Evolutionary conservation across 1,139 yeast species (phyloP).

Genomic region (Wickerhamiella infanticola): DNA sequence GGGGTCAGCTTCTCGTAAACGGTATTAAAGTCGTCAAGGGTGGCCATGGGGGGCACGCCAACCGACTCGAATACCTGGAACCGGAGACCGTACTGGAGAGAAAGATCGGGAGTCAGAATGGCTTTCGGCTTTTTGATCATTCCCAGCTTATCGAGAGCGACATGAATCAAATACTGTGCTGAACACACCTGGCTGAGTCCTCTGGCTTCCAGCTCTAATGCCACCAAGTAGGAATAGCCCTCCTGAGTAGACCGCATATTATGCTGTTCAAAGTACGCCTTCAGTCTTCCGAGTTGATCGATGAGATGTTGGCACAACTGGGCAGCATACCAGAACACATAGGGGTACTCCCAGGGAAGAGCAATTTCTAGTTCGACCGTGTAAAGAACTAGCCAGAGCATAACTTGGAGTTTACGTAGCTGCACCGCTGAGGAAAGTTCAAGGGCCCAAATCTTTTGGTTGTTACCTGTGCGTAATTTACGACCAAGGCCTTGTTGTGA

Average conservation of each 20-base stretch:
- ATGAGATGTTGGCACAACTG: constrained; percentile 36
- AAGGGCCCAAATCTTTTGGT: constrained; percentile 7
- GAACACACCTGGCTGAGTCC: constrained; percentile 27
- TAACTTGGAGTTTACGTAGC: constrained; percentile 45
- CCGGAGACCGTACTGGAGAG: constrained; percentile 46
- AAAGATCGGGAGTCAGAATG: constrained; percentile 29
- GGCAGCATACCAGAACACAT: constrained; percentile 54
- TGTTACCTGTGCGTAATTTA: neutral
- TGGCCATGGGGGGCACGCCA: constrained; percentile 59
- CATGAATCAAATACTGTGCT: constrained; percentile 28
- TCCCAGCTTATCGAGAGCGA: constrained; percentile 26
- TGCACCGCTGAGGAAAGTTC: constrained; percentile 60
- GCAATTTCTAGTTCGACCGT: constrained; percentile 71
- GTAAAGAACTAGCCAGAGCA: constrained; percentile 55
- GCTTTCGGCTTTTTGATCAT: constrained; percentile 24
- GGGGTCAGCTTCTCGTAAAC: constrained; percentile 5
- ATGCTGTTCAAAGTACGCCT: constrained; percentile 29
- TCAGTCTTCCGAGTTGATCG: constrained; percentile 37
- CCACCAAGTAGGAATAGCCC: constrained; percentile 27
- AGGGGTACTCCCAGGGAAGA: constrained; percentile 51
- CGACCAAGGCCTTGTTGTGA: constrained; percentile 30
- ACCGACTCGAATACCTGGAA: constrained; percentile 74
- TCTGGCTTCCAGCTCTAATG: constrained; percentile 26
- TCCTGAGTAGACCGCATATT: constrained; percentile 17
- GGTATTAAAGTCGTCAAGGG: constrained; percentile 22